A percentile compares a stretch with the other conserved stretches of the same genome.
phyloP scores from a whole-genome alignment of 148 eudicot species.

The Rhododendron williamsianum region DNA sequence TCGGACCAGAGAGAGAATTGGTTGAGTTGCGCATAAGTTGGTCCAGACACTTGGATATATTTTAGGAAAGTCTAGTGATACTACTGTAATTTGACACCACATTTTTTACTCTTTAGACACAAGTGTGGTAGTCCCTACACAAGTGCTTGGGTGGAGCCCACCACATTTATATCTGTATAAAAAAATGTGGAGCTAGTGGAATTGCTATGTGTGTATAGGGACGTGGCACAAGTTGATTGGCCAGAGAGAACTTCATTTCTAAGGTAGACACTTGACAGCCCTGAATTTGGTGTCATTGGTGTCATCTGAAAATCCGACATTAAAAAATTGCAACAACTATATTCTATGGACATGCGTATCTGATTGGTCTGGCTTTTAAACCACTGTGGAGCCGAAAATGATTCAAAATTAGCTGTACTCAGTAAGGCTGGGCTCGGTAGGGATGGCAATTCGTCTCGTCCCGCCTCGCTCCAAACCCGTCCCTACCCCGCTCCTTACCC shows the following conservation, averaged over 20 bases:
- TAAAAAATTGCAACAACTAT: not conserved
- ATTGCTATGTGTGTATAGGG: not conserved
- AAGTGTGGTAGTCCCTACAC: not conserved
- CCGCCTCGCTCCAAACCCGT: no score
- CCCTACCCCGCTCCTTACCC: no score
- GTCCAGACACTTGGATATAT: no score
- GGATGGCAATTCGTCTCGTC: no score
- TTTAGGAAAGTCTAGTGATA: no score
- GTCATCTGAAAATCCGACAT: not conserved
- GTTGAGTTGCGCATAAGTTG: accelerated
- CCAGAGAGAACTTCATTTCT: not conserved
- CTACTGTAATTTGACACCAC: no score
- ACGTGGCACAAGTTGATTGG: not conserved
- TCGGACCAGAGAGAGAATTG: no score
- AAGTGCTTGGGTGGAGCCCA: not conserved
- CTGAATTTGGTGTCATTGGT: not conserved
- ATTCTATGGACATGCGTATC: no score
- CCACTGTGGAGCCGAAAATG: not conserved
- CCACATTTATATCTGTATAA: not conserved
- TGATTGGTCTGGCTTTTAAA: no score
- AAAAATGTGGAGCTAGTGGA: no score
- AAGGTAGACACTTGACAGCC: not conserved
- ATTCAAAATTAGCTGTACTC: not conserved
- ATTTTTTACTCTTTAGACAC: no score
- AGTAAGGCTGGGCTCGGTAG: not conserved